A percentile compares a stretch with the other conserved stretches of the same genome.
Conservation (phyloP, 495 filamentous ascomycete genomes). For the Aspergillus ostianus region DNA sequence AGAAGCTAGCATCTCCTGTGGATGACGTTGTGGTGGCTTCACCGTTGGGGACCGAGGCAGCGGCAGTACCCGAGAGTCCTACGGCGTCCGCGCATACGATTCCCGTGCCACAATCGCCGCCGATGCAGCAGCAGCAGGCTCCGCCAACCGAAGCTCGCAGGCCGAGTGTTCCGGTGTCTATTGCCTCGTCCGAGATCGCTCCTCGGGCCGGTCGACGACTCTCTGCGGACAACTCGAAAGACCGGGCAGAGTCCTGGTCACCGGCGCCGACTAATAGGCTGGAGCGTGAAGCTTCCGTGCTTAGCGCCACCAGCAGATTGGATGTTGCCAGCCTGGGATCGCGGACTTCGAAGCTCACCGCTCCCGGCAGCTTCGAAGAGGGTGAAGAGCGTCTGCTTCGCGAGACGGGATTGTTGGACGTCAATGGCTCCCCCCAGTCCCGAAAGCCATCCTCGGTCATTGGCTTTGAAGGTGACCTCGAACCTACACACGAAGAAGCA, state of each 20-base stretch:
- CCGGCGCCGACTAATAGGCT: constrained; percentile 24
- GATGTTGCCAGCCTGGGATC: constrained; percentile 41
- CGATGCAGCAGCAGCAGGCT: constrained; percentile 18
- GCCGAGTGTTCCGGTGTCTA: constrained; percentile 37
- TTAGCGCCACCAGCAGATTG: constrained; percentile 38
- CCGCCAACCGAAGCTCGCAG: constrained; percentile 30
- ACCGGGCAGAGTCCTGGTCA: constrained; percentile 32
- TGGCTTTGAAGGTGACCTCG: constrained; percentile 34
- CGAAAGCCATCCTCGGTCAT: constrained; percentile 35
- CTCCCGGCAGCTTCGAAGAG: constrained; percentile 41
- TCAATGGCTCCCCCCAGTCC: constrained; percentile 37
- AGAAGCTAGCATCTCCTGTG: constrained; percentile 17
- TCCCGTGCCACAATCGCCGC: not conserved
- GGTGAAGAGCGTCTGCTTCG: constrained; percentile 50
- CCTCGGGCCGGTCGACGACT: constrained; percentile 28
- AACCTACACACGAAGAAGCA: constrained; percentile 33
- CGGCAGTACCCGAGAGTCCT: not conserved
- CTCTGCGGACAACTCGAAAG: constrained; percentile 27
- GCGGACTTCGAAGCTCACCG: constrained; percentile 37
- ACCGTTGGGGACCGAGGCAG: not conserved
- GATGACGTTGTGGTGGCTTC: not conserved
- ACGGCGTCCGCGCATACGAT: not conserved
- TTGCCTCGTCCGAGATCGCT: constrained; percentile 30
- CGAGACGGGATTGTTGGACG: constrained; percentile 46
- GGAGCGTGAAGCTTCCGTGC: constrained; percentile 39